phyloP scores from a whole-genome alignment of 2,329 filamentous ascomycete genomes.

The Parastagonospora avenae region DNA sequence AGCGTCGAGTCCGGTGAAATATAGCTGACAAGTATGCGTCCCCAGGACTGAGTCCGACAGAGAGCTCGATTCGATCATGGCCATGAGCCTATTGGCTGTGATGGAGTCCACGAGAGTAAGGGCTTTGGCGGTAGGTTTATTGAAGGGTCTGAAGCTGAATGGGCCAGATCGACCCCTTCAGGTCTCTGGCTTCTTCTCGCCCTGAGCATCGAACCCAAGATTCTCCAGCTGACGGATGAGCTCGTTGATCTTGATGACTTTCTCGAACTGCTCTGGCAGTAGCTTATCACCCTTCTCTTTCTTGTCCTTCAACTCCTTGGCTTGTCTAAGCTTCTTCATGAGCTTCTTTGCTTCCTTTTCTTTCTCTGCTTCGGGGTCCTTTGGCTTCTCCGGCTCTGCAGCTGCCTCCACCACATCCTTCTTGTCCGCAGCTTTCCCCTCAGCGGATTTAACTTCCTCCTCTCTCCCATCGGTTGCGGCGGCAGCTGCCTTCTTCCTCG shows the following conservation, averaged over 20 bases:
- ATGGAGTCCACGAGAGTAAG: too few relatives aligned
- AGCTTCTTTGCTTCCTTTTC: constrained; percentile 93
- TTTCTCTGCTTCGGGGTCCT: constrained; percentile 74
- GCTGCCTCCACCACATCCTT: constrained; percentile 18
- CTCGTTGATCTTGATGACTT: constrained; percentile 97
- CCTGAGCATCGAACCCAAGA: constrained; percentile 82
- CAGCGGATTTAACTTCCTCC: constrained; percentile 53
- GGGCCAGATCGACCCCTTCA: constrained; percentile 13
- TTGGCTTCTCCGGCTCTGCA: constrained; percentile 30
- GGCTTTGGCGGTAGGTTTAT: background rate
- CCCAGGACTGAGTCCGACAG: too few relatives aligned
- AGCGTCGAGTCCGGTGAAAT: too few relatives aligned
- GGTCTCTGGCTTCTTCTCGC: constrained; percentile 61
- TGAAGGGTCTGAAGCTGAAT: background rate
- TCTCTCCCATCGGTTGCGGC: constrained; percentile 54
- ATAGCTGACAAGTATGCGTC: too few relatives aligned
- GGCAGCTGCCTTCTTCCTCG: constrained; percentile 61
- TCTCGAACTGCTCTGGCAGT: constrained; percentile 92
- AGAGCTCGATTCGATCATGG: too few relatives aligned
- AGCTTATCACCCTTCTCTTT: constrained; percentile 84
- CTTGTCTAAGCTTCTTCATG: constrained; percentile 94
- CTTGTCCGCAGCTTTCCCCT: constrained; percentile 14
- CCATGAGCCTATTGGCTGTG: too few relatives aligned
- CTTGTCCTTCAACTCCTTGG: constrained; percentile 86
- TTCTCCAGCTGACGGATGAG: constrained; percentile 84